Conservation (phyloP, 2,329 filamentous ascomycete species). For the Colletotrichum melonis region DNA sequence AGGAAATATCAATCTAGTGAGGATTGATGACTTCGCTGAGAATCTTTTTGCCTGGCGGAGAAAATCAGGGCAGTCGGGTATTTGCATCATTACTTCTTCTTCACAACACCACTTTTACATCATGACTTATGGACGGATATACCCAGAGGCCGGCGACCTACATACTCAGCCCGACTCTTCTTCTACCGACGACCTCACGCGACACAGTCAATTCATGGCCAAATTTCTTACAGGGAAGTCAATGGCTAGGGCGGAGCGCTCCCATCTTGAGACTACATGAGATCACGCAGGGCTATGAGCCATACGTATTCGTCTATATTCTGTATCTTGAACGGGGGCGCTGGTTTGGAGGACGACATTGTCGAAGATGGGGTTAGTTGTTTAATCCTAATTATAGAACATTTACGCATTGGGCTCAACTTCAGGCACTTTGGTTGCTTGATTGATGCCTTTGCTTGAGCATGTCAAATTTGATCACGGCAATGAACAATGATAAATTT, state of each 20-base stretch:
- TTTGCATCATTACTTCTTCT: not conserved
- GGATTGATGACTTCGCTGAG: not conserved
- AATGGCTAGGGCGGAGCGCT: not conserved
- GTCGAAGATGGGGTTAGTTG: not conserved
- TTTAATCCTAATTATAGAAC: slow-evolving; percentile 27
- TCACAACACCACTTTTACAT: not conserved
- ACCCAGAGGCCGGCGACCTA: slow-evolving; percentile 35
- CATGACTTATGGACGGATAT: slow-evolving; percentile 28
- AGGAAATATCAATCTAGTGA: not conserved
- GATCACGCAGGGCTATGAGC: too few species aligned
- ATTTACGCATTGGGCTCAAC: not conserved
- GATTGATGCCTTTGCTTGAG: not conserved
- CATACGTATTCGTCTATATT: not conserved
- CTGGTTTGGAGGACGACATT: not conserved
- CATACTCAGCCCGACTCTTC: slow-evolving; percentile 32
- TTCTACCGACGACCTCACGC: not conserved
- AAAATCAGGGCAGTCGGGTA: not conserved
- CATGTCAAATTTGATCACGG: not conserved
- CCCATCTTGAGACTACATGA: not conserved
- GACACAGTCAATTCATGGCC: not conserved
- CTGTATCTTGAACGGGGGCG: too few species aligned
- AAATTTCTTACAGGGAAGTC: not conserved
- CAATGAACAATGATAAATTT: not conserved
- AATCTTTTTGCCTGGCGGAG: too few species aligned
- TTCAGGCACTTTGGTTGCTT: too few species aligned